phyloP scores from a whole-genome alignment of 2,329 filamentous ascomycete genomes.

The Apiospora marii region DNA sequence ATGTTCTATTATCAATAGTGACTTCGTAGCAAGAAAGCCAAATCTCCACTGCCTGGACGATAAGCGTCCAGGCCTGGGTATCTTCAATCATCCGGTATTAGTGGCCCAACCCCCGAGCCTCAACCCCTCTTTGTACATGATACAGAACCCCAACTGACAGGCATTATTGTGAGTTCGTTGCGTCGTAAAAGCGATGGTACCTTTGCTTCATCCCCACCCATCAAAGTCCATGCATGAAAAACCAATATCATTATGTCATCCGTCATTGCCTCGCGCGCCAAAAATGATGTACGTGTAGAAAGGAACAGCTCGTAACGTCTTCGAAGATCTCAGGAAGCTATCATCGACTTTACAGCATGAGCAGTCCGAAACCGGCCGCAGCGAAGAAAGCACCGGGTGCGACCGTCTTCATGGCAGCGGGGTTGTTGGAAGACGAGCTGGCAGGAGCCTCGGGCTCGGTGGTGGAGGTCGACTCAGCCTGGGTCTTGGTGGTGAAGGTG shows the following conservation, averaged over 20 bases:
- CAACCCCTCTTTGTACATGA: slow-evolving; percentile 23
- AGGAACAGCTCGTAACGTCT: slow-evolving; percentile 2
- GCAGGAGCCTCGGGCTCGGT: background rate
- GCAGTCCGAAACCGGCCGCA: background rate
- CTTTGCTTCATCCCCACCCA: slow-evolving; percentile 13
- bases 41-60: slow-evolving; percentile 5
- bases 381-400: slow-evolving; percentile 15
- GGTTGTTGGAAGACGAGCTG: background rate
- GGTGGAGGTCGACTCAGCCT: slow-evolving; percentile 9
- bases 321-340: background rate
- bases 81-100: slow-evolving; percentile 24
- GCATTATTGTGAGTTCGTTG: slow-evolving; percentile 20
- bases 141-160: background rate
- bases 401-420: slow-evolving; percentile 4
- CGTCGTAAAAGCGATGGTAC: slow-evolving; percentile 22
- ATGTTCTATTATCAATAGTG: slow-evolving; percentile 21
- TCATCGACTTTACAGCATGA: background rate
- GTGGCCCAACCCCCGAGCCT: slow-evolving; percentile 2
- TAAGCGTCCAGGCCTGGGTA: slow-evolving; percentile 20
- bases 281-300: slow-evolving; percentile 12
- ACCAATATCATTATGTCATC: slow-evolving; percentile 23
- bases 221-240: slow-evolving; percentile 23
- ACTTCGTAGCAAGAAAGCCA: slow-evolving; percentile 15
- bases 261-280: slow-evolving; percentile 19
- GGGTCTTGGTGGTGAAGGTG: slow-evolving; percentile 21